Evolutionary conservation across 2,329 filamentous ascomycete genomes (phyloP).

Genomic region (Tolypocladium guangdongense): DNA sequence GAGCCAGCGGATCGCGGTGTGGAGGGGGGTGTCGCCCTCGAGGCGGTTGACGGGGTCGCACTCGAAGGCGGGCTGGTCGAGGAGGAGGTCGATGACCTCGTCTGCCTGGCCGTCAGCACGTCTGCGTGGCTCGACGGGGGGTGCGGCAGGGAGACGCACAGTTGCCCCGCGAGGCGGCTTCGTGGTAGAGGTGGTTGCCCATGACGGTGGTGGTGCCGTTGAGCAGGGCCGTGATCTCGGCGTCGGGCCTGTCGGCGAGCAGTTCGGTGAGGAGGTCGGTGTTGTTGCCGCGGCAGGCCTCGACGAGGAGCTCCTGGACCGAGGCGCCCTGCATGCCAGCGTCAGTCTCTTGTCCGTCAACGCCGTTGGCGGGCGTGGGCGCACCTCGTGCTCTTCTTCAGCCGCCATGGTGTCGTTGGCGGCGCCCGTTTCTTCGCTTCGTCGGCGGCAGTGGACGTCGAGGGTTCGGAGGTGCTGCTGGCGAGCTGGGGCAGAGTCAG

Average conservation of each 20-base stretch:
- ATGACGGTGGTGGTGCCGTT: slow-evolving; percentile 79
- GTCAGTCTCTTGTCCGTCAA: not conserved
- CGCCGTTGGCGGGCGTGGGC: no score
- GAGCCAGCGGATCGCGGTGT: slow-evolving; percentile 67
- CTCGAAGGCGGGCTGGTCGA: slow-evolving; percentile 76
- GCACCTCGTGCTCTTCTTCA: slow-evolving; percentile 11
- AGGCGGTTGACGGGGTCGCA: slow-evolving; percentile 65
- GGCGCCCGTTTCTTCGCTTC: not conserved
- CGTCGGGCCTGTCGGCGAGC: slow-evolving; percentile 49
- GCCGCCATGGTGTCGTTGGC: slow-evolving; percentile 3
- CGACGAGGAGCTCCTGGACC: slow-evolving; percentile 74
- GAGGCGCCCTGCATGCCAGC: slow-evolving; percentile 59
- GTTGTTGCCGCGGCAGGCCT: slow-evolving; percentile 90
- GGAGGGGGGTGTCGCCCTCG: slow-evolving; percentile 69
- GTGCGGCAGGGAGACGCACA: slow-evolving; percentile 48
- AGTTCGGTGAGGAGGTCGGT: slow-evolving; percentile 71
- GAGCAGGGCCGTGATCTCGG: slow-evolving; percentile 63
- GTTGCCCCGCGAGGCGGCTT: slow-evolving; percentile 76
- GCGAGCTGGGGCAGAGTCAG: not conserved
- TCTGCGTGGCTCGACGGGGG: not conserved
- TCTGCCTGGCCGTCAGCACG: slow-evolving; percentile 31
- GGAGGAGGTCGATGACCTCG: slow-evolving; percentile 70
- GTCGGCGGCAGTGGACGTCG: not conserved
- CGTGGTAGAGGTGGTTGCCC: slow-evolving; percentile 81
- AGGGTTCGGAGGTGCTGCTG: not conserved